Base-by-base conservation (phyloP, 768 basidiomycete genomes). In the Russula ochroleuca region DNA sequence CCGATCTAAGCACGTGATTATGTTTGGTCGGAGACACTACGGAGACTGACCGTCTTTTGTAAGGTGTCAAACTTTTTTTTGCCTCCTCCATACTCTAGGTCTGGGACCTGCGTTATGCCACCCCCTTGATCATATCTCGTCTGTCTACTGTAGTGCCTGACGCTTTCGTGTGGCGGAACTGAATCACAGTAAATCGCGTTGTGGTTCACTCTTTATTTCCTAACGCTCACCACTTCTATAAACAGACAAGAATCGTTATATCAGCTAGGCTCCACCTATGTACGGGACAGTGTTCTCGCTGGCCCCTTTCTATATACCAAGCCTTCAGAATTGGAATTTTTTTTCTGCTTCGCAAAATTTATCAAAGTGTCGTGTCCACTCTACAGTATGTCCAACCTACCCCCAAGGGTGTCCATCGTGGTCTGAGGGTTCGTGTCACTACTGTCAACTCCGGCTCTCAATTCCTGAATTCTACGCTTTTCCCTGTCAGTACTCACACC, bases 101-200 rank as follows among this genome's bases (percentile, higher is more conserved):
- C n/a, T n/a, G n/a, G n/a, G n/a, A n/a, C n/a, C n/a, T n/a, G n/a
- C n/a, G n/a, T n/a, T n/a, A n/a, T n/a, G n/a, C n/a, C n/a, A n/a
- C n/a, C n/a, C n/a, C n/a, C n/a, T n/a, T n/a, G n/a, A n/a, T n/a
- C n/a, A n/a, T n/a, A n/a, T n/a, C 83, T 98, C 25, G 90, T 98
- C 65, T 86, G 97, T 48, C 76, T 98, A 19, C 77, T 99, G n/a
- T n/a, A n/a, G n/a, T n/a, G n/a, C n/a, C n/a, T 47, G 97, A 99
- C 72, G 97, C 96, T 2, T 99, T 98, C 74, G 95, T 98, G 3
- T 99, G 96, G 97, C 81, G 92, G n/a, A n/a, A n/a, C n/a, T n/a
- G 67, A 95, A 88, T 75, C 83, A 92, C 67, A 92, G 94, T 92
- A 28, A 55, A 78, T 70, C 38, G 28, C 45, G 25, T 40, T 21